Evolutionary conservation across 1,284 basidiomycete genomes (phyloP), one percentile per base, ranked within the genome.

Genomic region (Sutorius eximius): DNA sequence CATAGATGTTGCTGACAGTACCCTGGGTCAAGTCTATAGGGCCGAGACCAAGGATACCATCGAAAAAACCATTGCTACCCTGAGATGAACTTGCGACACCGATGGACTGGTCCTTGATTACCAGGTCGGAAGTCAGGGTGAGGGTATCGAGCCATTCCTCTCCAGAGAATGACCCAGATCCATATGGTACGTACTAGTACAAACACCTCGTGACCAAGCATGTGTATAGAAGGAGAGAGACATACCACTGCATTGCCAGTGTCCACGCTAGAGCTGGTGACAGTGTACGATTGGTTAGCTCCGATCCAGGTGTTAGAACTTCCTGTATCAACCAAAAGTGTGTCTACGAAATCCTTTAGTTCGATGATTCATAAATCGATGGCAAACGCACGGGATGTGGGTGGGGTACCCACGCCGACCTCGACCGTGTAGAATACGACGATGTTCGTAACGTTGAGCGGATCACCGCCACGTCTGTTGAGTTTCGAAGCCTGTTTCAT

Each of bases 21-120:
- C 73, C 73, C 13, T 53, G 1, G 8, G 82, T 83, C 50, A 86
- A 71, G 62, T 75, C 76, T 11, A 74, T 73, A 16, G 84, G 83
- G 15, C 81, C 81, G 22, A 82, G 72, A 61, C 82, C 83, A 30
- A 83, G 71, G 55, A 85, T 82, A 15, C 83, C 82, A 58, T 83
- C 82, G 32, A 80, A 27, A 27, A 5, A 6, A 6, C 24, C 67
- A 15, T 58, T 71, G 9, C 51, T 27, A 5, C 24, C 24, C 24
- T 27, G 24, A 27, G 24, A 27, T 5, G 24, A 27, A 27, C 5
- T 27, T 5, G 24, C 24, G 60, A 84, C 78, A 16, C 81, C 78
- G 12, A 59, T 55, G 1, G 77, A 67, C 2, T 64, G 16, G 16
- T 73, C 58, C 22, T 64, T 32, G 59, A 83, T 79, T 29, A 78